Conservation (phyloP, 2,329 filamentous ascomycete species). For the Pseudocercospora macadamiae region DNA sequence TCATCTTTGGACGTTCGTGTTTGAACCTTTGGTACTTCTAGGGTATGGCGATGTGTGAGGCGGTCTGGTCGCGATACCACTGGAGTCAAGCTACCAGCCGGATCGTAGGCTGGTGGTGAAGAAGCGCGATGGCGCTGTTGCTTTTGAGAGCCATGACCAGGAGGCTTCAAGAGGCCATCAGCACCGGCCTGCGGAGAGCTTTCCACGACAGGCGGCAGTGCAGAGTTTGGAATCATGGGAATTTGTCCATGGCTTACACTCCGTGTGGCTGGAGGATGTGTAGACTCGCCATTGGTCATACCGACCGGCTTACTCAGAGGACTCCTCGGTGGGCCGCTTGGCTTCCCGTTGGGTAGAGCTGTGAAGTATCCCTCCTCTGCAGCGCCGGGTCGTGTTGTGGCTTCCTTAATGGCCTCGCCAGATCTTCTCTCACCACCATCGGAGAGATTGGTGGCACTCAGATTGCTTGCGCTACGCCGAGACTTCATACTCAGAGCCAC, state of each 20-base stretch:
- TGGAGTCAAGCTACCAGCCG: conserved; percentile 55
- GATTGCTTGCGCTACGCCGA: conserved; percentile 30
- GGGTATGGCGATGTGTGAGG: conserved; percentile 80
- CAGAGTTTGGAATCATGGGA: conserved; percentile 28
- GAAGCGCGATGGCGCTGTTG: conserved; percentile 36
- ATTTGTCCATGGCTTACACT: conserved; percentile 25
- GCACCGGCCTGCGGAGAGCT: conserved; percentile 28
- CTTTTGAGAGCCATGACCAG: conserved; percentile 17
- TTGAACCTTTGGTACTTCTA: conserved; percentile 79
- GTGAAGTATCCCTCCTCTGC: conserved; percentile 54
- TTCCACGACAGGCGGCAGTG: conserved; percentile 35
- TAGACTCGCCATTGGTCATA: conserved; percentile 25
- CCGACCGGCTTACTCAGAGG: conserved; percentile 26
- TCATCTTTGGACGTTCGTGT: conserved; percentile 73
- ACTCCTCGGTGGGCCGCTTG: conserved; percentile 38
- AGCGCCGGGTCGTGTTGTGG: conserved; percentile 29
- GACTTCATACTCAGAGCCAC: conserved; percentile 42
- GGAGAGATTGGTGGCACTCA: conserved; percentile 21
- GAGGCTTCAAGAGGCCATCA: conserved; percentile 34
- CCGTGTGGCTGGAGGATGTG: conserved; percentile 6
- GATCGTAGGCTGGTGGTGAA: conserved; percentile 42
- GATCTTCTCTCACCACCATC: conserved; percentile 37
- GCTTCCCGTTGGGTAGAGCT: conserved; percentile 42
- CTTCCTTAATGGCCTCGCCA: conserved; percentile 34
- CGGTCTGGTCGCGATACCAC: conserved; percentile 58